Evolutionary conservation across 2,329 filamentous ascomycete genomes (phyloP), one percentile per base, ranked within the genome.

Genomic region (Exophiala sideris): DNA sequence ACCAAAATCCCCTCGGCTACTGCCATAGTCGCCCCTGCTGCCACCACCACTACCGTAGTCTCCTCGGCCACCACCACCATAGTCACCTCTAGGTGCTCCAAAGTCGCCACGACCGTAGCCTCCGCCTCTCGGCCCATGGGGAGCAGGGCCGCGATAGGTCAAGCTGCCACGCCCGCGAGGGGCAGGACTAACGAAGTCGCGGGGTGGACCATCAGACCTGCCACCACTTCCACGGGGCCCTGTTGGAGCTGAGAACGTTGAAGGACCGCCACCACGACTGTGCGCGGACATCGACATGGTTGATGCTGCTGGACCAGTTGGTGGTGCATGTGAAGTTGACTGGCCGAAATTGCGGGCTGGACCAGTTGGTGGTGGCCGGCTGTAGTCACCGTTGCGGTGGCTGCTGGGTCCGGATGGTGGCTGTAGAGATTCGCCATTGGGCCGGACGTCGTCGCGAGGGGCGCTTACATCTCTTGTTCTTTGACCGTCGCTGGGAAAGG

Each of bases 161-260:
- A 64, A 48, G 47, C 58, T 59, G 8, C 58, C 55, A n/a, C 62
- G 54, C 11, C 70, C 63, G 32, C 64, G 56, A 18, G 67, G 59
- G 64, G 71, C 72, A 18, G 67, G 58, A 39, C 64, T 66, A 14
- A 70, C 68, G 50, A 60, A 64, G 38, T 63, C 63, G 7, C 62
- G 58, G 8, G 71, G 59, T 18, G 62, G 60, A 20, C 52, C 52
- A 29, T 66, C 64, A 45, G 62, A 62, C 32, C 57, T 67, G 18
- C 68, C 66, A 48, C 62, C 66, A 36, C 66, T 69, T 42, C 74
- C 74, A 34, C 74, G 73, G 41, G 76, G 76, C 11, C 74, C 69
- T 8, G 74, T 76, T n/a, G 76, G 76, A 20, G 74, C 75, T 29
- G 72, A 71, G 10, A 76, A 61, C n/a, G 76, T 56, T 29, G 73